phyloP scores from a whole-genome alignment of 75 land plant genomes.

The Gnetum montanum region DNA sequence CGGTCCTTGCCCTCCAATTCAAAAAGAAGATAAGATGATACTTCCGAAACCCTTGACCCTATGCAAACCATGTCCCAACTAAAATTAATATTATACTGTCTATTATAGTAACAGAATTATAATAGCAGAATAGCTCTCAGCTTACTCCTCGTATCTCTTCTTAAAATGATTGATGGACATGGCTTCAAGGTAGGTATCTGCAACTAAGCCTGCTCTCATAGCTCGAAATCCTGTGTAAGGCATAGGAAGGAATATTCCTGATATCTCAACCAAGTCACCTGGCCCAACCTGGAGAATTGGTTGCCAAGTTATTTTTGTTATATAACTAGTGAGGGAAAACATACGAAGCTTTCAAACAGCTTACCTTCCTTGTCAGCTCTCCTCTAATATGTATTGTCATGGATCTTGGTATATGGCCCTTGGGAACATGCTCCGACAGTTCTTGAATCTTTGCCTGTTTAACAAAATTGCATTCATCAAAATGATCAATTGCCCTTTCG shows the following conservation, averaged over 20 bases:
- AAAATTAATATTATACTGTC: too few relatives aligned
- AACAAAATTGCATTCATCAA: too few relatives aligned
- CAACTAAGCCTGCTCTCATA: slow-evolving; percentile 93
- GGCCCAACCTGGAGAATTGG: slow-evolving; percentile 81
- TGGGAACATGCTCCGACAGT: slow-evolving; percentile 94
- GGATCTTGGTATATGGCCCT: slow-evolving; percentile 90
- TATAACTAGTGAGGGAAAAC: background rate
- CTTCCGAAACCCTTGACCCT: too few relatives aligned
- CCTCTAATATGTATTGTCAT: slow-evolving; percentile 92
- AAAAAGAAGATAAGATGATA: too few relatives aligned
- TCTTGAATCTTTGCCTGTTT: slow-evolving; percentile 99
- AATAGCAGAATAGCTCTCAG: too few relatives aligned
- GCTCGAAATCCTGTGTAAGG: slow-evolving; percentile 93
- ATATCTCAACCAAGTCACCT: slow-evolving; percentile 89
- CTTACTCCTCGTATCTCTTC: slow-evolving; percentile 99
- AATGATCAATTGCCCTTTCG: too few relatives aligned
- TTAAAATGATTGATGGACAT: slow-evolving; percentile 93
- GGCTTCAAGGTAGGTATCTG: slow-evolving; percentile 93
- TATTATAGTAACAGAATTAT: too few relatives aligned
- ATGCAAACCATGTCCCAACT: too few relatives aligned
- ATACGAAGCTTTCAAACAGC: background rate
- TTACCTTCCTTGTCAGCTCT: slow-evolving; percentile 90
- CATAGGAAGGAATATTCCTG: slow-evolving; percentile 93
- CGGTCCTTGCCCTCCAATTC: too few relatives aligned
- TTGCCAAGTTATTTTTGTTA: background rate